These are phyloP conservation scores for Diospyros lotus DNA, from an alignment of 148 eudicot genomes.

Conservation along the genomic window DNA sequence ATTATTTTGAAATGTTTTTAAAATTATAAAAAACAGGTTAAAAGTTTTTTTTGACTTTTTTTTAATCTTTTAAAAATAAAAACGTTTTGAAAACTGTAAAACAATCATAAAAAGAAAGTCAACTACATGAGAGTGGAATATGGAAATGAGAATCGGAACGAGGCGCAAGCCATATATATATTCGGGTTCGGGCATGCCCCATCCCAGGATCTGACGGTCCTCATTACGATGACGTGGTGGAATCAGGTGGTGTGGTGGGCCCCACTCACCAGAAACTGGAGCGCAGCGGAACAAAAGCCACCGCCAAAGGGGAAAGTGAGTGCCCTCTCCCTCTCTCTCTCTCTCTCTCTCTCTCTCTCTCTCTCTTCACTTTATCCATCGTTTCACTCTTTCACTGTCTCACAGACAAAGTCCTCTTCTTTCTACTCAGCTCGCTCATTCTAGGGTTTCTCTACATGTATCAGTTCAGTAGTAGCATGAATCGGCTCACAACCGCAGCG, in stretches of 20 bases:
- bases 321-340: too few relatives aligned
- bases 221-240: background rate
- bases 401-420: background rate
- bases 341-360: background rate
- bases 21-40: too few relatives aligned
- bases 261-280: background rate
- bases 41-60: too few relatives aligned
- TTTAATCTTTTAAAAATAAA: too few relatives aligned
- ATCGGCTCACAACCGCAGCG: background rate
- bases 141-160: too few relatives aligned
- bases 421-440: background rate
- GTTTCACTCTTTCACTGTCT: background rate
- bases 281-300: background rate
- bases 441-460: background rate
- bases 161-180: too few relatives aligned
- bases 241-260: background rate
- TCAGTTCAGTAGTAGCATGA: background rate
- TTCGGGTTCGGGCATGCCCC: too few relatives aligned
- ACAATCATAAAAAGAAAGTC: too few relatives aligned
- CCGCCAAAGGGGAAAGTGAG: conserved; percentile 4
- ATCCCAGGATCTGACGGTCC: background rate
- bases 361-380: background rate
- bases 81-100: too few relatives aligned
- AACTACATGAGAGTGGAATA: too few relatives aligned
- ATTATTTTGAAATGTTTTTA: too few relatives aligned